Percentiles rank a stretch among this genome's conserved stretches.
Conservation (phyloP, 1,139 yeast genomes). For the Wickerhamomyces sp. region DNA sequence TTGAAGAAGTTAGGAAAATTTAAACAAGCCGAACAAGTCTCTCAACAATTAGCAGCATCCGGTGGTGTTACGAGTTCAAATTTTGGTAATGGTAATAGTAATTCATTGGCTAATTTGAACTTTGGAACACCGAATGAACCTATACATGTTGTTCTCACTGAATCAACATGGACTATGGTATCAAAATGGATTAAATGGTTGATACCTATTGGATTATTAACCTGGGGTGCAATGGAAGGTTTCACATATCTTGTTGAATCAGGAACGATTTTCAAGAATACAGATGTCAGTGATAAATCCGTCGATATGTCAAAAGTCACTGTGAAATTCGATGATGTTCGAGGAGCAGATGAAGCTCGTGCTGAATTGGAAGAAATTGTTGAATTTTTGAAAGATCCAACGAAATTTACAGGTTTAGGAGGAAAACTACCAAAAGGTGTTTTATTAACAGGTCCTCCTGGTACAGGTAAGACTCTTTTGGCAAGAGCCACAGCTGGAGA, state of each 20-base stretch:
- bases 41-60: conserved; percentile 26
- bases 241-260: conserved; percentile 79
- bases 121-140: conserved; percentile 53
- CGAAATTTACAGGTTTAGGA: conserved; percentile 92
- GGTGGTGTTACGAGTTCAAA: conserved; percentile 27
- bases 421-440: conserved; percentile 98
- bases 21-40: conserved; percentile 48
- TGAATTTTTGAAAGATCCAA: conserved; percentile 91
- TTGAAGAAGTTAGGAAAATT: conserved; percentile 13
- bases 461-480: conserved; percentile 95
- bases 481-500: conserved; percentile 99
- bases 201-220: conserved; percentile 67
- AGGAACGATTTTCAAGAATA: conserved; percentile 74
- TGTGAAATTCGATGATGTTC: conserved; percentile 87
- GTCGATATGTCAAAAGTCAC: conserved; percentile 65
- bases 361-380: conserved; percentile 89
- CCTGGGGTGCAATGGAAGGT: conserved; percentile 71
- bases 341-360: conserved; percentile 98
- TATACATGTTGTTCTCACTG: conserved; percentile 85
- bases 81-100: conserved; percentile 7
- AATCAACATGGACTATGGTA: conserved; percentile 68
- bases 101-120: conserved; percentile 14
- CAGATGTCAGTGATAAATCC: conserved; percentile 21
- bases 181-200: conserved; percentile 91
- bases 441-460: conserved; percentile 96